These are phyloP conservation scores for Papiliotrema nemorosa DNA, from an alignment of 1,284 basidiomycete genomes.

Conservation along the genomic window DNA sequence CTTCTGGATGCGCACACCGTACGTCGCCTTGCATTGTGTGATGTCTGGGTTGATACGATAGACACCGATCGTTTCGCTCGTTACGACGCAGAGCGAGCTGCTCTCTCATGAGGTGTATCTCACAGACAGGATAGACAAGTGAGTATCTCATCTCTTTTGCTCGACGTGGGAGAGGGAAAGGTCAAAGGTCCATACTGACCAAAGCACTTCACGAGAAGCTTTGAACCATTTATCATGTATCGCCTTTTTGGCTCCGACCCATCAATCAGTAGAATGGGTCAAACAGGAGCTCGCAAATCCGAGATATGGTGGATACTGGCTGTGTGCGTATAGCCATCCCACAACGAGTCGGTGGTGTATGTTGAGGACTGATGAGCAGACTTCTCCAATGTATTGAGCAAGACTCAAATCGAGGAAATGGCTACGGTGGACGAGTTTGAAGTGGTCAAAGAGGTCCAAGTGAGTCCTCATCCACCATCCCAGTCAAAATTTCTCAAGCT, in stretches of 20 bases:
- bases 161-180: too few species aligned
- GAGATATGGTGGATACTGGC: constrained; percentile 93
- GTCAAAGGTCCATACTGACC: constrained; percentile 5
- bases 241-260: constrained; percentile 80
- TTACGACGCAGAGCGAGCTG: constrained; percentile 89
- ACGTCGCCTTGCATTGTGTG: constrained; percentile 29
- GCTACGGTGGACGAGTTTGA: constrained; percentile 95
- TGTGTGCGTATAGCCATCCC: constrained; percentile 77
- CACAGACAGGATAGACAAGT: constrained; percentile 93
- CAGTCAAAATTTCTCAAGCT: neutral
- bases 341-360: constrained; percentile 42
- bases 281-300: constrained; percentile 82
- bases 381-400: constrained; percentile 91
- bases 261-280: constrained; percentile 75
- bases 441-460: constrained; percentile 94
- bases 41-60: constrained; percentile 39
- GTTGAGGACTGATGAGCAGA: constrained; percentile 60
- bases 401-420: constrained; percentile 85
- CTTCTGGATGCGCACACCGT: constrained; percentile 95
- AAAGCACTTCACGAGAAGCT: constrained; percentile 65
- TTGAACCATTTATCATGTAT: constrained; percentile 97
- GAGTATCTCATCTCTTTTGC: constrained; percentile 9
- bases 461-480: constrained; percentile 38
- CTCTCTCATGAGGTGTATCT: constrained; percentile 97
- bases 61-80: constrained; percentile 97